Percentiles rank a stretch among this genome's conserved stretches.
These are phyloP conservation scores for Xylaria cubensis DNA, from an alignment of 495 filamentous ascomycete genomes.

Conservation along the genomic window DNA sequence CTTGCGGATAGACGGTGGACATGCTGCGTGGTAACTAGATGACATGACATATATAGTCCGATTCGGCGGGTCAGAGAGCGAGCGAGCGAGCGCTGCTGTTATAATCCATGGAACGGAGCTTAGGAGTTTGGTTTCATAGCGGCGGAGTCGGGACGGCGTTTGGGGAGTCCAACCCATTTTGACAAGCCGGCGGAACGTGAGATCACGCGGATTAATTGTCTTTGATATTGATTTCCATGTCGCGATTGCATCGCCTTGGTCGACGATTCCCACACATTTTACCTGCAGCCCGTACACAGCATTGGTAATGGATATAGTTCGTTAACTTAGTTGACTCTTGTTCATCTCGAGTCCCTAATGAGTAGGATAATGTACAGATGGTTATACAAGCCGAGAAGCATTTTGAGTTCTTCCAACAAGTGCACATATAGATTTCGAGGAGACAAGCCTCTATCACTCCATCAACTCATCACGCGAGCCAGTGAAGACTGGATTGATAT, in stretches of 20 bases:
- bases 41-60: background rate
- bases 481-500: background rate
- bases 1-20: slow-evolving; percentile 81
- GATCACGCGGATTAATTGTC: background rate
- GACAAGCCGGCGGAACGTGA: background rate
- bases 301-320: background rate
- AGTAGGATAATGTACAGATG: background rate
- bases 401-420: background rate
- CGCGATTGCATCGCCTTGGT: background rate
- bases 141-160: slow-evolving; percentile 17
- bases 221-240: background rate
- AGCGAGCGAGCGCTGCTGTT: background rate
- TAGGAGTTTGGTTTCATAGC: slow-evolving; percentile 4
- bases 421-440: background rate
- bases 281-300: background rate
- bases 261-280: background rate
- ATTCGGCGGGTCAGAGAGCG: background rate
- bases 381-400: background rate
- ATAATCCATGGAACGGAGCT: background rate
- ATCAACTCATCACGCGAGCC: background rate
- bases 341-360: background rate
- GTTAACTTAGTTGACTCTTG: background rate
- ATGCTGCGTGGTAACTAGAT: slow-evolving; percentile 71
- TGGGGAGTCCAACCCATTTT: background rate
- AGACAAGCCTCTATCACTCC: background rate